phyloP scores from a whole-genome alignment of 257 asterid genomes.

The Fraxinus cuspidata region DNA sequence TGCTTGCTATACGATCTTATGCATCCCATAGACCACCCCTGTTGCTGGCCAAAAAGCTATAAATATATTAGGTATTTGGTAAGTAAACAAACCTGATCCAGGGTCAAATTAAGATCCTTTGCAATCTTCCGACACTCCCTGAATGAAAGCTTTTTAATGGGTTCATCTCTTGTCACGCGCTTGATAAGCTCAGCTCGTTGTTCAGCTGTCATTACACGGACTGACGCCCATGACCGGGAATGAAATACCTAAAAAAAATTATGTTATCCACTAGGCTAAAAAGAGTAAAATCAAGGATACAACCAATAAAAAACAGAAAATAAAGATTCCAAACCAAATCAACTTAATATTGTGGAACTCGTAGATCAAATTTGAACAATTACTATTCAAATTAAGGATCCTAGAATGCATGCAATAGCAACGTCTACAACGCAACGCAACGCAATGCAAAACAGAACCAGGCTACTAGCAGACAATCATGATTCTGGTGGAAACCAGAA shows the following conservation, averaged over 20 bases:
- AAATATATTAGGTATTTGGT: slow-evolving; percentile 22
- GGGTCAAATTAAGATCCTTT: slow-evolving; percentile 73
- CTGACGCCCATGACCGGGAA: slow-evolving; percentile 73
- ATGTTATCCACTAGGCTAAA: slow-evolving; percentile 27
- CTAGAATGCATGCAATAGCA: slow-evolving; percentile 15
- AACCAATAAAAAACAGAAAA: background rate
- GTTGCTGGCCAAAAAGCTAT: slow-evolving; percentile 1
- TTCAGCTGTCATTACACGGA: slow-evolving; percentile 66
- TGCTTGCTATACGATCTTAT: slow-evolving; percentile 14
- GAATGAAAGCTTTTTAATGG: slow-evolving; percentile 65
- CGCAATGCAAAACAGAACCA: no score
- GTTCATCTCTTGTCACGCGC: slow-evolving; percentile 52
- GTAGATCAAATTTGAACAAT: background rate
- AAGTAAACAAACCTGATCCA: slow-evolving; percentile 76
- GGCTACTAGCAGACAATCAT: slow-evolving; percentile 5
- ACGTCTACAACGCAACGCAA: background rate
- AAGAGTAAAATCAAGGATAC: slow-evolving; percentile 4
- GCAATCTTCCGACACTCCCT: slow-evolving; percentile 78
- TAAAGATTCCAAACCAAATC: slow-evolving; percentile 14
- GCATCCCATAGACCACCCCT: slow-evolving; percentile 10
- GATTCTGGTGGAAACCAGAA: slow-evolving; percentile 2
- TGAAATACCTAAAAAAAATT: slow-evolving; percentile 58
- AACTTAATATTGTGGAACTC: slow-evolving; percentile 11
- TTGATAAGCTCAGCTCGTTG: slow-evolving; percentile 77
- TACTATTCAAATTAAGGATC: slow-evolving; percentile 21